Evolutionary conservation across 345 rosid genomes (phyloP).

Genomic region (Geranium brycei): DNA sequence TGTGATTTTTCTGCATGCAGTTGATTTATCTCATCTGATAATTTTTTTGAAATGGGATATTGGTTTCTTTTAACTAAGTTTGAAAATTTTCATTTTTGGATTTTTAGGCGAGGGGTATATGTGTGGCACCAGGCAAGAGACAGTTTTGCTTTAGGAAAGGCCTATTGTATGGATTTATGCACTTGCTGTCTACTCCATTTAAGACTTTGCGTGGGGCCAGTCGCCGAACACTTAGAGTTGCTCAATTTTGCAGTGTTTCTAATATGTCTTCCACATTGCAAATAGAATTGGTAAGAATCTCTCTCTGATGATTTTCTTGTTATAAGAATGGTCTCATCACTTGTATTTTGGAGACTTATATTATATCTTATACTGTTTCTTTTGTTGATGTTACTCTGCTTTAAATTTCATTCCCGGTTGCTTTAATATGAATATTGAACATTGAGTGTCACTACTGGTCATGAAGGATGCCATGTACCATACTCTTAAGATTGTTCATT

Average conservation of each 20-base stretch:
- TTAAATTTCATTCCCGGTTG: background rate
- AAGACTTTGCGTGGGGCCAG: conserved; percentile 88
- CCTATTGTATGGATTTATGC: conserved; percentile 66
- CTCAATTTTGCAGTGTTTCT: conserved; percentile 83
- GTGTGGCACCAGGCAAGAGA: conserved; percentile 71
- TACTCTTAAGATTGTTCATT: background rate
- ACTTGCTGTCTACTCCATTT: conserved; percentile 60
- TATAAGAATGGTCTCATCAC: background rate
- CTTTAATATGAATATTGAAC: background rate
- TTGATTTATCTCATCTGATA: background rate
- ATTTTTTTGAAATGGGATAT: background rate
- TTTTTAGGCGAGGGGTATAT: conserved; percentile 58
- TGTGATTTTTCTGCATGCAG: background rate
- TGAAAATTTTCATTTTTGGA: background rate
- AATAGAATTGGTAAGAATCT: conserved; percentile 66
- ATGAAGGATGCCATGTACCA: background rate
- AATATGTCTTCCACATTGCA: conserved; percentile 68
- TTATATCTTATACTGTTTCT: background rate
- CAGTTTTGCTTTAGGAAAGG: conserved; percentile 83
- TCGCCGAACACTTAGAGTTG: conserved; percentile 66
- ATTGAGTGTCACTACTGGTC: background rate
- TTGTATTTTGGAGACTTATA: background rate
- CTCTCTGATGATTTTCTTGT: background rate
- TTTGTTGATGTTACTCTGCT: background rate
- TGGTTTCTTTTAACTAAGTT: background rate